Base-by-base conservation (phyloP, 2,329 filamentous ascomycete genomes). In the Ophiocordyceps camponoti-rufipedis region DNA sequence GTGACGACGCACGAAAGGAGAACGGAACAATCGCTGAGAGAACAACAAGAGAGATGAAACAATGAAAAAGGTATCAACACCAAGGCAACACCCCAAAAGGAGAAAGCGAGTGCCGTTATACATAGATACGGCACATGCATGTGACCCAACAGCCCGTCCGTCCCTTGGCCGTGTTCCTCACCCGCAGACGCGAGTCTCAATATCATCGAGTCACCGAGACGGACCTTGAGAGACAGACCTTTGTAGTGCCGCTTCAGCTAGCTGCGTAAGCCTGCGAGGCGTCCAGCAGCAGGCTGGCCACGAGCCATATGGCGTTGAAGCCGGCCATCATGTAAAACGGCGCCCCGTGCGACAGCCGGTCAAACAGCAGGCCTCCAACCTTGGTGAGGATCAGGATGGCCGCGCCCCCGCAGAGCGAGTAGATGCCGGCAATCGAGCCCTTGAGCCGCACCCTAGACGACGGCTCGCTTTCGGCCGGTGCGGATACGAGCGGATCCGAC, bases 241-340 rank as follows among this genome's bases (percentile, higher is more conserved):
- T 23, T 5, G 23, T 23, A 23, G 5, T 23, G 23, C 3, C 23
- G 23, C 41, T 12, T 44, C 44, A 48, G 28, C 19, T 45, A 32
- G 54, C 52, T 16, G 57, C 51, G 56, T 63, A 67, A 8, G 63
- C 56, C 33, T 60, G 59, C 5, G 62, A 62, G 4, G 71, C 57
- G 54, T 76, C 72, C 51, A 77, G 67, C 4, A 59, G 60, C 45
- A 78, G 48, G 47, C 67, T 72, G 14, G 68, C 71, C 7, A 78
- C 56, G 12, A 93, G 65, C 46, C 95, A 61, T 1, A 85, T 51
- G 0, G 64, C 83, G 58, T 96, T 96, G 59, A 96, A 96, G 0
- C 68, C 67, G 0, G 88, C 87, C 80, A 98, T 89, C 71, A 96
- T 81, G 58, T 87, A 94, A 59, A 98, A 96, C 1, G 91, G 91